Percentiles rank a stretch among this genome's conserved stretches.
phyloP scores from a whole-genome alignment of 805 yeast species.

The Saturnispora sanitii region DNA sequence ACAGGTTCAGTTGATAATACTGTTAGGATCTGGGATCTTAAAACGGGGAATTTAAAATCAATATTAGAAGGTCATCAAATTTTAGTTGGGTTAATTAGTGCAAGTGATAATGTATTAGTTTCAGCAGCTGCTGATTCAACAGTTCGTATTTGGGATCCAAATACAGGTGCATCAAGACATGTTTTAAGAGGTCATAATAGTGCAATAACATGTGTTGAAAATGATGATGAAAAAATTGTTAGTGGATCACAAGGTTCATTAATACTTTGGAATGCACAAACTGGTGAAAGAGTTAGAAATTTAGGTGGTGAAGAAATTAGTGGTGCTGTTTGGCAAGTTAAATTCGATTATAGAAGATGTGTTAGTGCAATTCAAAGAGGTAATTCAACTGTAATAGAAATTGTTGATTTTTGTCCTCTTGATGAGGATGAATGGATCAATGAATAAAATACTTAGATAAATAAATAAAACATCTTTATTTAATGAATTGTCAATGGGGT shows the following conservation, averaged over 20 bases:
- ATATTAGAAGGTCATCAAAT: conserved; percentile 83
- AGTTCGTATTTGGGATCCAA: conserved; percentile 87
- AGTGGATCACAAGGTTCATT: conserved; percentile 86
- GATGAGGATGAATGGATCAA: conserved; percentile 11
- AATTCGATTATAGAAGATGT: conserved; percentile 73
- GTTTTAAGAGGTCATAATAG: conserved; percentile 72
- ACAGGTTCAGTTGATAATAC: conserved; percentile 89
- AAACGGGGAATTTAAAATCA: conserved; percentile 57
- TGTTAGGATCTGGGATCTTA: conserved; percentile 83
- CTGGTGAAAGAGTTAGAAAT: conserved; percentile 69
- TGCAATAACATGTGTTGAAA: conserved; percentile 90
- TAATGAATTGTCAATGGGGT: no score
- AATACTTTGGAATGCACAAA: conserved; percentile 76
- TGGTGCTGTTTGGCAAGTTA: conserved; percentile 92
- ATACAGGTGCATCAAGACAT: conserved; percentile 52
- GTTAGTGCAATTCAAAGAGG: conserved; percentile 80
- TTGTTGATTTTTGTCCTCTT: conserved; percentile 60
- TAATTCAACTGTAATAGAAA: conserved; percentile 67
- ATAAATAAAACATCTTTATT: no score
- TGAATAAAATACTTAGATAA: background rate
- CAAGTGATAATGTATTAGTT: conserved; percentile 66
- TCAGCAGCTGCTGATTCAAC: conserved; percentile 96
- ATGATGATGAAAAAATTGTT: conserved; percentile 72
- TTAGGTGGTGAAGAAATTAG: conserved; percentile 61
- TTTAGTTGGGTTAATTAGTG: conserved; percentile 76